Evolutionary conservation across 495 filamentous ascomycete genomes (phyloP).

Genomic region (Penicillium roqueforti): DNA sequence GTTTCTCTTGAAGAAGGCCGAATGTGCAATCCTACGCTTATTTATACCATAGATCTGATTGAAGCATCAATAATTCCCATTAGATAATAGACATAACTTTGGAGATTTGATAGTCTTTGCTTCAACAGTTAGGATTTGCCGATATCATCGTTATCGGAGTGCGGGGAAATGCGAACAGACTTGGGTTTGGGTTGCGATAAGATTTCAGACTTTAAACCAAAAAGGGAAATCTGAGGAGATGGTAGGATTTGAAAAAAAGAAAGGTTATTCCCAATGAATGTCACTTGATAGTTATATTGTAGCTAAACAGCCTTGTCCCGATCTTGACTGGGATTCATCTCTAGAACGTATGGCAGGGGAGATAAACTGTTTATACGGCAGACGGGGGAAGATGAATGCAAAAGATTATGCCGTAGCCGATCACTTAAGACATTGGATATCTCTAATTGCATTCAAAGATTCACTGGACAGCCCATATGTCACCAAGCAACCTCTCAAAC

Average conservation of each 20-base stretch:
- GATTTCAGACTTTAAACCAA: background rate
- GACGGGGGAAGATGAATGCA: too few relatives aligned
- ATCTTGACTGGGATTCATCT: background rate
- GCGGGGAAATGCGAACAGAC: background rate
- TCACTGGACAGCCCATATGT: background rate
- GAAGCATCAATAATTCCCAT: background rate
- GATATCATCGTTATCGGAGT: slow-evolving; percentile 6
- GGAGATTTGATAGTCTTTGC: background rate
- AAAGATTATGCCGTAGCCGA: background rate
- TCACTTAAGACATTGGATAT: background rate
- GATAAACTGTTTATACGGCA: too few relatives aligned
- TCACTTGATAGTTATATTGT: too few relatives aligned
- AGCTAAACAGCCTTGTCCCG: background rate
- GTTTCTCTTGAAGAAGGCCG: too few relatives aligned
- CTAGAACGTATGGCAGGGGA: too few relatives aligned
- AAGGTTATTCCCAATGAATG: background rate
- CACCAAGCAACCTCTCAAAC: background rate
- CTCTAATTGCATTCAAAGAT: background rate
- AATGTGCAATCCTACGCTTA: background rate
- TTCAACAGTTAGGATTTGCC: background rate
- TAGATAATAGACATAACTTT: background rate
- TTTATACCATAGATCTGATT: background rate
- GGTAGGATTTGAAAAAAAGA: background rate
- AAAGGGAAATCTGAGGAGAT: slow-evolving; percentile 5
- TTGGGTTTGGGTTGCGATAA: background rate